phyloP scores from a whole-genome alignment of 257 asterid species.

The Ajuga chamaepitys region DNA sequence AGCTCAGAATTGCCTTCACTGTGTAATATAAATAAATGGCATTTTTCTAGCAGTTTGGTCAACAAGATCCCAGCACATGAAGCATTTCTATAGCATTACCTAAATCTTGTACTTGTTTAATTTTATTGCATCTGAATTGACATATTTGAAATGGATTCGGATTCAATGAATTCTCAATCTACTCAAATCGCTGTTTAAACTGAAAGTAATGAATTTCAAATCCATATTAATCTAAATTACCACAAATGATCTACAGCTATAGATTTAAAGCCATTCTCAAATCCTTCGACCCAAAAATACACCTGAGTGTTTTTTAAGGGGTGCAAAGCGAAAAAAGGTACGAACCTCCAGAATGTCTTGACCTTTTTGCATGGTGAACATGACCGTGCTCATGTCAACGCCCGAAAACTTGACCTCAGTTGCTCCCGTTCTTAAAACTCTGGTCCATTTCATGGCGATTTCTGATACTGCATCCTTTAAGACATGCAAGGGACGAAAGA shows the following conservation, averaged over 20 bases:
- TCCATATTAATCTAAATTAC: no score
- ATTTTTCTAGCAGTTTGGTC: not conserved
- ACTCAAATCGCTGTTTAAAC: no score
- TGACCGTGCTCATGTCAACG: conserved; percentile 70
- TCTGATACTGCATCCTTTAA: conserved; percentile 62
- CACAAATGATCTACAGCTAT: no score
- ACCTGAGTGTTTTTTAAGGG: not conserved
- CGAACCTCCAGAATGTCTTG: conserved; percentile 77
- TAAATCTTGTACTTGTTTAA: not conserved
- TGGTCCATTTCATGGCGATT: conserved; percentile 73
- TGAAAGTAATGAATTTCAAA: no score
- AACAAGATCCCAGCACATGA: conserved; percentile 4
- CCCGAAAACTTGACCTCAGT: conserved; percentile 65
- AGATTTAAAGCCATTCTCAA: no score
- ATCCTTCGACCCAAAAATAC: no score
- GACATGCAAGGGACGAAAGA: not conserved
- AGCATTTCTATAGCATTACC: conserved; percentile 5
- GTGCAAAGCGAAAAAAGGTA: not conserved
- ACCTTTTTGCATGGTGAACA: conserved; percentile 88
- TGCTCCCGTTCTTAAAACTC: conserved; percentile 71
- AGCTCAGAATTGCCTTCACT: not conserved
- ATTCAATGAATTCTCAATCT: no score
- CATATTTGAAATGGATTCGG: no score
- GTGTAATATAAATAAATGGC: not conserved
- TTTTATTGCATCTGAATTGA: no score